A percentile compares a stretch with the other conserved stretches of the same genome.
Evolutionary conservation across 768 basidiomycete species (phyloP).

Genomic region (Panaeolus papilionaceus): DNA sequence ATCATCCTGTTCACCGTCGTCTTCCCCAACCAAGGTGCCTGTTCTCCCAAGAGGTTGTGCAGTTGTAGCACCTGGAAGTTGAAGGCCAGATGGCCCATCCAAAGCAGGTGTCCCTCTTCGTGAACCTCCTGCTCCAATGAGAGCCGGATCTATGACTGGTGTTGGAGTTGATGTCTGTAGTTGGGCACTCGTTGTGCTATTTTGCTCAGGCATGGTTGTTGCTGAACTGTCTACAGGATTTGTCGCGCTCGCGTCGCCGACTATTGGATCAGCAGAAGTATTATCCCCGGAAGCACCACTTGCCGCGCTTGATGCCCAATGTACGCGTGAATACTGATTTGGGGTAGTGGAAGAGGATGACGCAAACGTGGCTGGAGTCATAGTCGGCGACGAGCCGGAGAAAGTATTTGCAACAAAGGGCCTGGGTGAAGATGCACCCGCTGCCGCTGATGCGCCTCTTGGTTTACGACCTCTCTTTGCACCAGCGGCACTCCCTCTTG

Average conservation of each 20-base stretch:
- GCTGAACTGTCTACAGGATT: background rate
- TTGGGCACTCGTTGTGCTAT: background rate
- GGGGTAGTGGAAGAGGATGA: conserved; percentile 18
- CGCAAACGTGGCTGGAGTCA: conserved; percentile 22
- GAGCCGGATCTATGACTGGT: conserved; percentile 32
- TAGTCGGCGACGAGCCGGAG: conserved; percentile 16
- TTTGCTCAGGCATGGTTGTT: background rate
- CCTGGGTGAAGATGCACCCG: conserved; percentile 37
- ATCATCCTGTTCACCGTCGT: conserved; percentile 79
- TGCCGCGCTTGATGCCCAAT: conserved; percentile 40
- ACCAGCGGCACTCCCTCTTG: conserved; percentile 39
- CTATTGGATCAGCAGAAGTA: background rate
- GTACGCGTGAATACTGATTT: conserved; percentile 43
- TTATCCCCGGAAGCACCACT: conserved; percentile 14
- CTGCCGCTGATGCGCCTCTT: conserved; percentile 37
- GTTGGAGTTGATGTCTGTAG: background rate
- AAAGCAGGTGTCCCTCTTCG: conserved; percentile 26
- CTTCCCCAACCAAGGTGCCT: conserved; percentile 36
- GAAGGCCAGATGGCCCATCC: conserved; percentile 23
- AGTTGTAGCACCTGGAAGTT: conserved; percentile 25
- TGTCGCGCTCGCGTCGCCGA: conserved; percentile 1
- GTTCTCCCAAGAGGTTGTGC: conserved; percentile 22
- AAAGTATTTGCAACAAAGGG: conserved; percentile 27
- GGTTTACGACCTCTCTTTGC: conserved; percentile 58
- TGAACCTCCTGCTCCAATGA: conserved; percentile 27